Conservation (phyloP, 2,329 filamentous ascomycete genomes). For the Venturia pyrina region DNA sequence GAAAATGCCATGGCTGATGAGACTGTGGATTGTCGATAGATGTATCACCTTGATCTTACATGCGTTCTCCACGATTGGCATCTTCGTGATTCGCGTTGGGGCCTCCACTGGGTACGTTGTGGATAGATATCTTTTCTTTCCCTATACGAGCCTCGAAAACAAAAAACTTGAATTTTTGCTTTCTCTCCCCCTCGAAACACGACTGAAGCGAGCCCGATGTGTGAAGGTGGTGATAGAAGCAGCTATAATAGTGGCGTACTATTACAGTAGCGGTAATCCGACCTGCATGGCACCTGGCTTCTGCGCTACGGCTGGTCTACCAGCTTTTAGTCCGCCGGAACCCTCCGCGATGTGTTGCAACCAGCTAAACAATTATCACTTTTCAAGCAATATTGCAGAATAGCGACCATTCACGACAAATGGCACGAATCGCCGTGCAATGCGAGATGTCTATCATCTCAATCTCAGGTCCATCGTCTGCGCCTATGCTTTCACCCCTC, state of each 20-base stretch:
- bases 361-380: background rate
- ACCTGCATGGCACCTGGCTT: background rate
- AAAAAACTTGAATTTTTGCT: background rate
- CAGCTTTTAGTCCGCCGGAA: background rate
- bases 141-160: background rate
- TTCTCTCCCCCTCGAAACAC: background rate
- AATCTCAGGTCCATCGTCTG: background rate
- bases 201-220: background rate
- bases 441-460: background rate
- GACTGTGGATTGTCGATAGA: too few relatives aligned
- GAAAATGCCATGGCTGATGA: background rate
- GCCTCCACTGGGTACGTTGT: background rate
- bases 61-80: background rate
- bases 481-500: background rate
- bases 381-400: background rate
- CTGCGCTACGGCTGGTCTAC: background rate
- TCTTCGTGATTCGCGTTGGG: background rate
- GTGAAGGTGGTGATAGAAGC: background rate
- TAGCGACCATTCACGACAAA: background rate
- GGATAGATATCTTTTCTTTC: background rate
- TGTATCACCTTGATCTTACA: background rate
- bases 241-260: constrained; percentile 8
- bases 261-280: constrained; percentile 5
- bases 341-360: background rate
- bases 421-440: background rate